Evolutionary conservation across 2,329 filamentous ascomycete genomes (phyloP).

Genomic region (Ascochyta clinopodiicola): DNA sequence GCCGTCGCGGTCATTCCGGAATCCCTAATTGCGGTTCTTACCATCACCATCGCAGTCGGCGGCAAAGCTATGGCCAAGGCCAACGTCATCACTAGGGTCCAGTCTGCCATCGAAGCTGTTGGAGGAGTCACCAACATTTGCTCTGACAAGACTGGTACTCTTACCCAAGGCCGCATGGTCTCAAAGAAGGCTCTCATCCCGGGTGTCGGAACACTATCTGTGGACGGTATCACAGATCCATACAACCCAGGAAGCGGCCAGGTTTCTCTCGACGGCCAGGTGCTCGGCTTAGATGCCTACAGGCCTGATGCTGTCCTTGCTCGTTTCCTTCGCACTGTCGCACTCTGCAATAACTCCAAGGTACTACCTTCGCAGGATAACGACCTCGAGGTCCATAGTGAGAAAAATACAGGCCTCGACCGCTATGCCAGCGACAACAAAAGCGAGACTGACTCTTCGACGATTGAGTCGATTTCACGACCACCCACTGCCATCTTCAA

Average conservation of each 20-base stretch:
- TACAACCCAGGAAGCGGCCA: conserved; percentile 45
- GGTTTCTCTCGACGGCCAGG: conserved; percentile 38
- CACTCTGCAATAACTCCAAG: conserved; percentile 50
- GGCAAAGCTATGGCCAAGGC: conserved; percentile 51
- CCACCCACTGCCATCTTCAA: conserved; percentile 37
- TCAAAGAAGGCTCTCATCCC: conserved; percentile 48
- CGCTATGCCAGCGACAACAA: conserved; percentile 35
- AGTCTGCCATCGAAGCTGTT: conserved; percentile 49
- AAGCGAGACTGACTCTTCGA: conserved; percentile 41
- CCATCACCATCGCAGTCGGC: conserved; percentile 65
- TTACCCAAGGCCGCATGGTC: conserved; percentile 52
- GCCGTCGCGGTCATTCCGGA: conserved; percentile 57
- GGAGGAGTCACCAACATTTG: conserved; percentile 53
- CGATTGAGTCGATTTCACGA: conserved; percentile 38
- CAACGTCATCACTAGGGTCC: conserved; percentile 50
- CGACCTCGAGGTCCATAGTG: conserved; percentile 57
- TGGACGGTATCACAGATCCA: conserved; percentile 46
- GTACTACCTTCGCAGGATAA: conserved; percentile 34
- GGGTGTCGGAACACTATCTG: conserved; percentile 40
- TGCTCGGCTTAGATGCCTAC: conserved; percentile 34
- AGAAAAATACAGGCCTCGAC: conserved; percentile 54
- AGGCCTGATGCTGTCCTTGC: conserved; percentile 27
- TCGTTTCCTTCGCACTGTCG: conserved; percentile 46
- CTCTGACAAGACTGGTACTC: conserved; percentile 50
- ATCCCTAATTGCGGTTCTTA: conserved; percentile 69